Conservation (phyloP, 106 monocot species). For the Dendrobium huoshanense region DNA sequence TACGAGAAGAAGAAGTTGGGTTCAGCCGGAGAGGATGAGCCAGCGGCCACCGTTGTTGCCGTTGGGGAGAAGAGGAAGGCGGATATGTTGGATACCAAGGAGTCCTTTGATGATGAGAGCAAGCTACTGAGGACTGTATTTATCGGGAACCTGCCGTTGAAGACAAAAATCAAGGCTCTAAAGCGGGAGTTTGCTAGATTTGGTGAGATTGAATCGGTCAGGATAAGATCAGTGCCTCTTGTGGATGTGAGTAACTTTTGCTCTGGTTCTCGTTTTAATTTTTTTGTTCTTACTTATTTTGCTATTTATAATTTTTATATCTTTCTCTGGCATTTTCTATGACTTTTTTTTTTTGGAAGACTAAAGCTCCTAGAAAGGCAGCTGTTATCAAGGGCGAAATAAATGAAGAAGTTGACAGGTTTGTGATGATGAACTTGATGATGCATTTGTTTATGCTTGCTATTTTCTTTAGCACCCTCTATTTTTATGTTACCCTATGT, state of each 20-base stretch:
- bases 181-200: conserved; percentile 73
- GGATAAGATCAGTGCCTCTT: conserved; percentile 84
- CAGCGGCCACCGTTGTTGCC: neutral
- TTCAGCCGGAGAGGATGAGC: conserved; percentile 9
- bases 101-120: conserved; percentile 69
- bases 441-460: neutral
- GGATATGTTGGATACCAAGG: conserved; percentile 8
- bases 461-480: neutral
- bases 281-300: conserved; percentile 1
- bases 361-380: conserved; percentile 63
- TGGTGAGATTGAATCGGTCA: conserved; percentile 79
- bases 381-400: conserved; percentile 65
- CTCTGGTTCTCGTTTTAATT: conserved; percentile 4
- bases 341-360: conserved; percentile 22
- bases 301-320: neutral
- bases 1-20: conserved; percentile 40
- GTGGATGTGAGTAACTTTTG: conserved; percentile 37
- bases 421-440: neutral
- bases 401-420: conserved; percentile 82
- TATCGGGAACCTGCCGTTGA: conserved; percentile 81
- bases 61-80: conserved; percentile 87
- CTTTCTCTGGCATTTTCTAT: neutral
- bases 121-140: conserved; percentile 91
- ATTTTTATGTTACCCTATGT: neutral
- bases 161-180: conserved; percentile 65